Conservation (phyloP, 1,284 basidiomycete species). For the Cutaneotrichosporon spelunceum region DNA sequence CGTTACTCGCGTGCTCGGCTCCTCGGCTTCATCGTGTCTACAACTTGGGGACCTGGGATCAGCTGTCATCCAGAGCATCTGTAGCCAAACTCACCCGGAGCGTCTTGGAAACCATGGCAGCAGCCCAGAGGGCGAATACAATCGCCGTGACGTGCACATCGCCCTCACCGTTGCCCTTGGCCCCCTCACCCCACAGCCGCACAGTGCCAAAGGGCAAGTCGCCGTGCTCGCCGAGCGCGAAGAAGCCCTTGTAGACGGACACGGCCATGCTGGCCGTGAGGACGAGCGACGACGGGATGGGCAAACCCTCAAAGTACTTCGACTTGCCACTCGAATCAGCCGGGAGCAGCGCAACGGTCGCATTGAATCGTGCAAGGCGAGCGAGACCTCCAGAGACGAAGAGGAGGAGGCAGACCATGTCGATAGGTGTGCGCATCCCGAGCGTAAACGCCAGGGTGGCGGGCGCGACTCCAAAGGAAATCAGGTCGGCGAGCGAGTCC, state of each 20-base stretch:
- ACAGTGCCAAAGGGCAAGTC: constrained; percentile 68
- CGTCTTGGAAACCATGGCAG: constrained; percentile 94
- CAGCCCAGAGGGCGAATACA: constrained; percentile 76
- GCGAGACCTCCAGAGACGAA: constrained; percentile 97
- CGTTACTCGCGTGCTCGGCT: not conserved
- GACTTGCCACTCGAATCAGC: constrained; percentile 83
- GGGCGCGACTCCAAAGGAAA: constrained; percentile 96
- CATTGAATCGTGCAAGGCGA: constrained; percentile 95
- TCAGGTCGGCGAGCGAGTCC: constrained; percentile 92
- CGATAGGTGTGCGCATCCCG: constrained; percentile 83
- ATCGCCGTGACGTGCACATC: constrained; percentile 74
- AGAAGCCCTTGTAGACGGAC: constrained; percentile 79
- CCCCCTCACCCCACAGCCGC: constrained; percentile 68
- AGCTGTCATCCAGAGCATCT: not conserved
- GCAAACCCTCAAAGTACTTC: constrained; percentile 94
- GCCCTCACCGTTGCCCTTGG: constrained; percentile 52
- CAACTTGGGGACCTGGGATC: constrained; percentile 22
- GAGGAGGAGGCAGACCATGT: constrained; percentile 77
- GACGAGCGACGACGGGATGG: constrained; percentile 85
- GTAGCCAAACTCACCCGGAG: constrained; percentile 58
- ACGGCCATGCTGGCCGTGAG: constrained; percentile 78
- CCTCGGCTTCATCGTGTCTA: constrained; percentile 8
- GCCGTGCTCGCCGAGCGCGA: constrained; percentile 53
- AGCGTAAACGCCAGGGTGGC: constrained; percentile 86
- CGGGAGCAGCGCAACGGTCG: constrained; percentile 90